Evolutionary conservation across 2,329 filamentous ascomycete genomes (phyloP).

Genomic region (Ophiocordyceps robertsii): DNA sequence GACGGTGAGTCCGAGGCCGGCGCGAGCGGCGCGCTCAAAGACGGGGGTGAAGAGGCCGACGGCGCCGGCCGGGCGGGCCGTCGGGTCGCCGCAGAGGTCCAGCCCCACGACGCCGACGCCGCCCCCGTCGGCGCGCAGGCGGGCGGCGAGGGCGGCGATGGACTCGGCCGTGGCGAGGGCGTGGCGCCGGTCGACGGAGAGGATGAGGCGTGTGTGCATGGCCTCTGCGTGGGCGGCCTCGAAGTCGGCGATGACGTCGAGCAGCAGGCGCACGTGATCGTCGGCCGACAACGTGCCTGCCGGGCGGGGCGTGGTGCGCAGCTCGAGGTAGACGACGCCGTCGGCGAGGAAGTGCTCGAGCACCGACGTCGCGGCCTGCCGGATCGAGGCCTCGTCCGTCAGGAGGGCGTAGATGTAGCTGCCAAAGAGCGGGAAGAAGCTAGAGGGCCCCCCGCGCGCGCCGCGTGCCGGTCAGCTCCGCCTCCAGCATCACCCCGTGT

Average conservation of each 20-base stretch:
- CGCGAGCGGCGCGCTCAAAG: constrained; percentile 40
- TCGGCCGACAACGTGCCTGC: constrained; percentile 45
- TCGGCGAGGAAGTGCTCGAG: constrained; percentile 53
- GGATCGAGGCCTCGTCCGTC: constrained; percentile 45
- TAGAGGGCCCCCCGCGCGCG: constrained; percentile 12
- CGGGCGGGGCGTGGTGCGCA: constrained; percentile 64
- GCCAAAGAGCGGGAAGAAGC: constrained; percentile 68
- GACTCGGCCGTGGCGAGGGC: constrained; percentile 45
- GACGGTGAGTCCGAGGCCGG: constrained; percentile 51
- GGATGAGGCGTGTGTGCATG: constrained; percentile 53
- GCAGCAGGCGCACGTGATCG: constrained; percentile 52
- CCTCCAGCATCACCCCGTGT: too few relatives aligned
- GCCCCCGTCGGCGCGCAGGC: constrained; percentile 22
- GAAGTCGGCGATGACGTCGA: constrained; percentile 46
- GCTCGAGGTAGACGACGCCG: constrained; percentile 64
- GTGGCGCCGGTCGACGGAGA: constrained; percentile 60
- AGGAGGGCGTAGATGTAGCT: constrained; percentile 69
- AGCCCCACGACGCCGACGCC: constrained; percentile 52
- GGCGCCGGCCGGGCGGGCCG: constrained; percentile 34
- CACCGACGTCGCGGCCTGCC: constrained; percentile 50
- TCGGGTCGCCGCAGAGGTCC: constrained; percentile 68
- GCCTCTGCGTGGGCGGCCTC: constrained; percentile 18
- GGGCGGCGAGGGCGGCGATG: constrained; percentile 48
- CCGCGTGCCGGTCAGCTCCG: too few relatives aligned
- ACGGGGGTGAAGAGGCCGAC: constrained; percentile 45